Evolutionary conservation across 371 early-diverging fungal species (phyloP).

Genomic region (Mortierella sp.): DNA sequence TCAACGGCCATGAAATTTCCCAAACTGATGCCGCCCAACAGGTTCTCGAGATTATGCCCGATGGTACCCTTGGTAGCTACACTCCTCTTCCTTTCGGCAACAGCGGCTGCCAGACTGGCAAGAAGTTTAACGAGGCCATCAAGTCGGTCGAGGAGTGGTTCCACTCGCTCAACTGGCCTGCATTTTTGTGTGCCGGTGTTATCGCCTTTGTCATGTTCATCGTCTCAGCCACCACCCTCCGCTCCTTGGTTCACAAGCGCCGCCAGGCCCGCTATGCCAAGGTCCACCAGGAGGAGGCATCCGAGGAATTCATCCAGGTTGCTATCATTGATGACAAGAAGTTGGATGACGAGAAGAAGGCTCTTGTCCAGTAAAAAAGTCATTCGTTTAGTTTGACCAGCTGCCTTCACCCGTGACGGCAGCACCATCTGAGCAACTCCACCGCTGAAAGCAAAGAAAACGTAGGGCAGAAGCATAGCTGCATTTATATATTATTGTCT

Average conservation of each 20-base stretch:
- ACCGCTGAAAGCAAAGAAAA: too few species aligned
- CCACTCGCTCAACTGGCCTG: slow-evolving; percentile 44
- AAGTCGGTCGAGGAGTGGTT: slow-evolving; percentile 37
- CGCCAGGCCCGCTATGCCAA: slow-evolving; percentile 48
- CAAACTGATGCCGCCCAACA: slow-evolving; percentile 80
- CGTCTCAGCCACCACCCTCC: slow-evolving; percentile 31
- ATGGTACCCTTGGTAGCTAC: slow-evolving; percentile 66
- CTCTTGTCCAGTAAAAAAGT: slow-evolving; percentile 8
- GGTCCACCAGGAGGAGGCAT: slow-evolving; percentile 37
- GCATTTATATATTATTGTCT: slow-evolving; percentile 6
- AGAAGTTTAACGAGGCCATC: slow-evolving; percentile 26
- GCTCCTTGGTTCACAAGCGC: slow-evolving; percentile 34
- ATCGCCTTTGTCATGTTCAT: slow-evolving; percentile 23
- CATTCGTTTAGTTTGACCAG: not conserved
- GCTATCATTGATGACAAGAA: slow-evolving; percentile 47
- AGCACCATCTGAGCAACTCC: not conserved
- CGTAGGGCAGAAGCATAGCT: not conserved
- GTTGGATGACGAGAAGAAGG: slow-evolving; percentile 42
- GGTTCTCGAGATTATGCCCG: slow-evolving; percentile 72
- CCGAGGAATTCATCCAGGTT: slow-evolving; percentile 47
- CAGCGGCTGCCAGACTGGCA: slow-evolving; percentile 16
- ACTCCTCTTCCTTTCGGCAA: slow-evolving; percentile 35
- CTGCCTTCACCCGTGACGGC: not conserved
- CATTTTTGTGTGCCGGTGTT: slow-evolving; percentile 16
- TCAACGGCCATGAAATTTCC: slow-evolving; percentile 77